Conservation (phyloP, 1,284 basidiomycete genomes). For the Melanopsichium pennsylvanicum region DNA sequence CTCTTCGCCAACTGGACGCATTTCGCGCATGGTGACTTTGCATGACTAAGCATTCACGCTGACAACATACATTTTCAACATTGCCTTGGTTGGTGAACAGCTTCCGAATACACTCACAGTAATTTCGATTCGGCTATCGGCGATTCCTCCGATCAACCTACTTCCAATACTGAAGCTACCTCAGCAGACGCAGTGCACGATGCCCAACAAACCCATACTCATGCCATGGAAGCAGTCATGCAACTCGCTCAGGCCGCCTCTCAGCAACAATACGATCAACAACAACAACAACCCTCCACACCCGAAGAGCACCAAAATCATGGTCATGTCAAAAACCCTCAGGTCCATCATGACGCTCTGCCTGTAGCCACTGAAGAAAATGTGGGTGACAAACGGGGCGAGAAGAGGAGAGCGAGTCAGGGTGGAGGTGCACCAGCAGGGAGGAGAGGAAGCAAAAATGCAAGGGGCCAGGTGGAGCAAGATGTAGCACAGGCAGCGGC, state of each 20-base stretch:
- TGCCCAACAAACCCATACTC: constrained; percentile 6
- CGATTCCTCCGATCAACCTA: background rate
- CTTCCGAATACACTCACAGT: constrained; percentile 41
- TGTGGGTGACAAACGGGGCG: constrained; percentile 20
- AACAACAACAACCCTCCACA: background rate
- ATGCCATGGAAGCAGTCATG: constrained; percentile 46
- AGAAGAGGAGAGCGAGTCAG: constrained; percentile 20
- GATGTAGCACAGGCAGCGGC: constrained; percentile 14
- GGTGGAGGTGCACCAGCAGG: background rate
- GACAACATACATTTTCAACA: background rate
- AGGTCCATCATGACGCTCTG: constrained; percentile 19
- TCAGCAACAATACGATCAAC: constrained; percentile 41
- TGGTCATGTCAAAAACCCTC: constrained; percentile 14
- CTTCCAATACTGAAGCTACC: background rate
- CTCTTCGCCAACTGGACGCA: background rate
- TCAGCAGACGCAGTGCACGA: constrained; percentile 2
- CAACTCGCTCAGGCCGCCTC: constrained; percentile 44
- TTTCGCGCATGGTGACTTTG: constrained; percentile 7
- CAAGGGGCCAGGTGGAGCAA: constrained; percentile 12
- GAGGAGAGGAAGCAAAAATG: constrained; percentile 9
- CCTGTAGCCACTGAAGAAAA: constrained; percentile 6
- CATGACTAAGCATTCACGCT: constrained; percentile 26
- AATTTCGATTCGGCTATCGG: constrained; percentile 24
- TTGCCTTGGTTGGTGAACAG: background rate
- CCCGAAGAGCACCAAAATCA: constrained; percentile 26